Evolutionary conservation across 768 basidiomycete species (phyloP).

Genomic region (Tylopilus rubrobrunneus): DNA sequence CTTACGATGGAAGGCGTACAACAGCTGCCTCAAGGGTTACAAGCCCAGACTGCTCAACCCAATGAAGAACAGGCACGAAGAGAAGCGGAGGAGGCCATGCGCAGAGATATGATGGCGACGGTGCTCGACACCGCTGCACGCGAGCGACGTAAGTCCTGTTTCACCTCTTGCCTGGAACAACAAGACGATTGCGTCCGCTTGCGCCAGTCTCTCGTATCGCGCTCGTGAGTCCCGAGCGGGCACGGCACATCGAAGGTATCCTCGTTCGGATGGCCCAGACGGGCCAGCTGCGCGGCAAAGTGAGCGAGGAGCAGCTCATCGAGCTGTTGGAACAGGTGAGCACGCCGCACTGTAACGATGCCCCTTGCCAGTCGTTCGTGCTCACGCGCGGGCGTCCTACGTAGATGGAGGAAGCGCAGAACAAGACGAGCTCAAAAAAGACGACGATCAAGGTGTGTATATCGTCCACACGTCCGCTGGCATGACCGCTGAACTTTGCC

Average conservation of each 20-base stretch:
- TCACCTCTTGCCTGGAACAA: neutral
- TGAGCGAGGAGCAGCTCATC: slow-evolving; percentile 80
- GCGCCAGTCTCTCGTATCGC: slow-evolving; percentile 77
- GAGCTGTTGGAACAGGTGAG: slow-evolving; percentile 79
- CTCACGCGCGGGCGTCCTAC: slow-evolving; percentile 5
- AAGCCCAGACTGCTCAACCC: slow-evolving; percentile 40
- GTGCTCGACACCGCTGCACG: slow-evolving; percentile 75
- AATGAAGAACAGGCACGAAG: slow-evolving; percentile 49
- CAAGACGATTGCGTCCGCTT: neutral
- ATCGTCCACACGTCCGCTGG: neutral
- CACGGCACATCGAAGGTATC: slow-evolving; percentile 75
- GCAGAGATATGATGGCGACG: slow-evolving; percentile 72
- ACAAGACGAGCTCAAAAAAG: slow-evolving; percentile 47
- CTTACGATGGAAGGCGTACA: slow-evolving; percentile 22
- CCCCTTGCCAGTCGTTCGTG: neutral
- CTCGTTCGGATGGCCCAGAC: slow-evolving; percentile 79
- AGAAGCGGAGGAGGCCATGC: slow-evolving; percentile 71
- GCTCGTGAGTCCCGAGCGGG: slow-evolving; percentile 79
- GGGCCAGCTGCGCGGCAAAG: slow-evolving; percentile 73
- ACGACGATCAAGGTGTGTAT: slow-evolving; percentile 53
- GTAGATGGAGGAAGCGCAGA: slow-evolving; percentile 55
- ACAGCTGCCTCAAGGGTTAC: slow-evolving; percentile 27
- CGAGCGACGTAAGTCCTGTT: slow-evolving; percentile 59
- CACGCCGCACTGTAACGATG: too few relatives aligned
- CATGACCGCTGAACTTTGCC: neutral